Percentiles rank a stretch among this genome's conserved stretches.
These are phyloP conservation scores for Lipomyces japonicus DNA, from an alignment of 805 yeast species.

Conservation along the genomic window DNA sequence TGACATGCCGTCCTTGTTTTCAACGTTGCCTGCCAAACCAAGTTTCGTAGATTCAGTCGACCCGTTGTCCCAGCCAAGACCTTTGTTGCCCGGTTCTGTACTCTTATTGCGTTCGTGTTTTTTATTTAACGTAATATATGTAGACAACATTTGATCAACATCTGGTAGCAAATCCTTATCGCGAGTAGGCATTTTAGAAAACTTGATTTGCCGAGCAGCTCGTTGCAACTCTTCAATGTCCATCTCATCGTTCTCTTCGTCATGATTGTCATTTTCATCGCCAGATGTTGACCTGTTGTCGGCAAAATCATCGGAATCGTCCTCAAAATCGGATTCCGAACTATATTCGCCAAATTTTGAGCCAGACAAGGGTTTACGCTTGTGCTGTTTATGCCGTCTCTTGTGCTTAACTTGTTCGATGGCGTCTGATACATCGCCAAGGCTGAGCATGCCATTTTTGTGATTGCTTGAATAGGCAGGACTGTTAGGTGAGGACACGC, in stretches of 20 bases:
- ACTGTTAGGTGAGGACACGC: background rate
- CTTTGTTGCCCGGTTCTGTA: background rate
- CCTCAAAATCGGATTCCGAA: constrained; percentile 24
- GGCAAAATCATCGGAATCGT: constrained; percentile 16
- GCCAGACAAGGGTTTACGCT: background rate
- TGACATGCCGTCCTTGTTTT: constrained; percentile 16
- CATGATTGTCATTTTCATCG: constrained; percentile 28
- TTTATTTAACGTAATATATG: constrained; percentile 15
- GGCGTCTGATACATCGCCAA: background rate
- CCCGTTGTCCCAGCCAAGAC: background rate
- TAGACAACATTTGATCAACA: constrained; percentile 19
- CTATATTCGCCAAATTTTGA: background rate
- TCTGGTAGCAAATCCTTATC: constrained; percentile 18
- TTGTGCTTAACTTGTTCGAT: background rate
- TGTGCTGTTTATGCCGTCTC: background rate
- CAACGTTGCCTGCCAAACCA: constrained; percentile 27
- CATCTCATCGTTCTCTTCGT: constrained; percentile 43
- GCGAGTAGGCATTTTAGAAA: constrained; percentile 29
- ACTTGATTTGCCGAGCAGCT: constrained; percentile 37
- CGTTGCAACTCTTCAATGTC: constrained; percentile 41
- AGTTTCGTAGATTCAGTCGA: constrained; percentile 2
- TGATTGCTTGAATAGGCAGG: background rate
- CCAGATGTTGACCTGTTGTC: background rate
- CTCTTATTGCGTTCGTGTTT: background rate
- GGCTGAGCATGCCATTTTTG: background rate